These are phyloP conservation scores for Hortiboletus flavorubellus DNA, from an alignment of 768 basidiomycete genomes.

Conservation along the genomic window DNA sequence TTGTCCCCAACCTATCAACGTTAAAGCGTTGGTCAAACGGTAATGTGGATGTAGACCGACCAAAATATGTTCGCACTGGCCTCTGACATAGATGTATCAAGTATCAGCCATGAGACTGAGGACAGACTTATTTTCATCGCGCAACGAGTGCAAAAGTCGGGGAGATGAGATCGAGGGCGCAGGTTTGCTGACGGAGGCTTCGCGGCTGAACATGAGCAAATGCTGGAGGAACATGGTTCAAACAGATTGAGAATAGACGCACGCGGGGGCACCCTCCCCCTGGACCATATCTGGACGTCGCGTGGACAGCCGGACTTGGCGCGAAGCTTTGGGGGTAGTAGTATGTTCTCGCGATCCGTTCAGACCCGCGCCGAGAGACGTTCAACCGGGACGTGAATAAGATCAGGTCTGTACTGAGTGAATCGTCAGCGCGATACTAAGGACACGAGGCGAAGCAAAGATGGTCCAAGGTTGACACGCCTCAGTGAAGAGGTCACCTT, in stretches of 20 bases:
- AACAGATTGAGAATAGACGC: constrained; percentile 8
- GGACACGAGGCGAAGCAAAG: too few species aligned
- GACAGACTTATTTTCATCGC: constrained; percentile 65
- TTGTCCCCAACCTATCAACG: constrained; percentile 79
- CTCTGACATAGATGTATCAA: constrained; percentile 76
- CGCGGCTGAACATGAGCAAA: constrained; percentile 11
- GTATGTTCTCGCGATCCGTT: not conserved
- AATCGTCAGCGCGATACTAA: too few species aligned
- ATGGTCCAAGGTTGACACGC: too few species aligned
- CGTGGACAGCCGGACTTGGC: constrained; percentile 1
- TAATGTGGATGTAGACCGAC: constrained; percentile 38
- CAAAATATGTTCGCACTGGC: constrained; percentile 71
- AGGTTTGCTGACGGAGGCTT: constrained; percentile 60
- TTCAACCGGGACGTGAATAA: not conserved
- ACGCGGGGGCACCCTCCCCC: constrained; percentile 23
- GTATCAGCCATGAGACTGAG: constrained; percentile 73
- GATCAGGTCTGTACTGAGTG: not conserved
- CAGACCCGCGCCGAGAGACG: not conserved
- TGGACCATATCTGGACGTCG: not conserved
- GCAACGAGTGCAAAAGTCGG: constrained; percentile 62
- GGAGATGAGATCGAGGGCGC: constrained; percentile 47
- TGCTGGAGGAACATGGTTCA: not conserved
- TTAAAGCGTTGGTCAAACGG: not conserved
- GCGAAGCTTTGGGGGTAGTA: not conserved
- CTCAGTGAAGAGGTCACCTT: too few species aligned